Base-by-base conservation (phyloP, 176 grass and related monocot species). In the Oryza coarctata region DNA sequence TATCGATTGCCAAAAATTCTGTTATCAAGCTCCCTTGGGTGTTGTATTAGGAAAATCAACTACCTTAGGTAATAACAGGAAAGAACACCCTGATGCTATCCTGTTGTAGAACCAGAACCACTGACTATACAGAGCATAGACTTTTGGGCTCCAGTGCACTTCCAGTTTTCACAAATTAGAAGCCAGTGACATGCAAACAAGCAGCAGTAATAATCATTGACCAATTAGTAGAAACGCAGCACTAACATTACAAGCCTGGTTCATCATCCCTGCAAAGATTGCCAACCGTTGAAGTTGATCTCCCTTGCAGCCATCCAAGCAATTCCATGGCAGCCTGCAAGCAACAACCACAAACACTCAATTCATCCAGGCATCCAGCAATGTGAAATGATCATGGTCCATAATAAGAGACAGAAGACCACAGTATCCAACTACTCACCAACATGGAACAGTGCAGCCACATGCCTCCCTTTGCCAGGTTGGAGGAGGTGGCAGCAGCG, bases 251-350 rank as follows among this genome's bases (percentile, higher is more conserved):
- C 18, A 73, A 55, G 15, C 0, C 11, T 17, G 5, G 3, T 64
- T 14, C 12, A 50, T 65, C 4, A 14, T 33, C 49, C 71, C 31
- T 55, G 13, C 0, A 36, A 73, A 12, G 2, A 40, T 66, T 12
- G 3, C 11, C 57, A 40, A 40, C 38, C n/a, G 1, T 9, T 29
- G 38, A n/a, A 14, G n/a, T 44, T 33, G 71, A 72, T 64, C n/a
- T 40, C 30, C 76, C 73, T 40, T 4, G 0, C 5, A 15, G 7
- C 30, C 39, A 73, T 49, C 68, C 22, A 50, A 49, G n/a, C n/a
- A 60, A 60, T 60, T 25, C 66, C 67, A 65, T 79, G 55, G 75
- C 30, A 36, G 25, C 11, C 75, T 79, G 57, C 83, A 79, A 79
- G 68, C 31, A 79, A 65, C 75, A 52, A 39, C 10, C 68, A 10